Evolutionary conservation across 2,329 filamentous ascomycete species (phyloP), one percentile per base, ranked within the genome.

Genomic region (Colletotrichum lentis): DNA sequence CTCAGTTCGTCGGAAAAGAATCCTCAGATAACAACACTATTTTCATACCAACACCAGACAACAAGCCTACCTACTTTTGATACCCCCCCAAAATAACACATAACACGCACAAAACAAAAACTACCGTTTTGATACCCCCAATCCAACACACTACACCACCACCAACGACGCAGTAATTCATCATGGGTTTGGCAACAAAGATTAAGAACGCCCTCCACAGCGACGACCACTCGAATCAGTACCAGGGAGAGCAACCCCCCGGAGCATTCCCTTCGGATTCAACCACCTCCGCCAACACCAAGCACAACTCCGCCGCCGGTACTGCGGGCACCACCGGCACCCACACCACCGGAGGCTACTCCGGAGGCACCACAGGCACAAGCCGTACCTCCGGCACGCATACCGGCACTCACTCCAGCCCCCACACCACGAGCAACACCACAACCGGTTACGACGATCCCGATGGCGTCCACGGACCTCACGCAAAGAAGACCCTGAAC

Each of bases 401-500:
- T n/a, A 35, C 67, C 27, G 64, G 57, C 16, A 10, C 27, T 6
- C 49, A 53, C 18, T 67, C 57, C 6, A 24, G 54, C 6, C 35
- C 50, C 4, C 61, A 57, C 39, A 49, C 44, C 54, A 27, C 31
- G 55, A 46, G 46, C 35, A 54, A 50, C 57, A 43, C 63, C 43
- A 37, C 53, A 18, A 69, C 63, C 12, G 65, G 65, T 5, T 65
- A 68, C 22, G 50, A 68, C 20, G 65, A 67, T 47, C 62, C 67
- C 22, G 61, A 55, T 47, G 72, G 72, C 18, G 78, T 71, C 4
- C 72, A 71, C 54, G 77, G 79, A 24, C 79, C 78, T 43, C 78
- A 80, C 67, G 71, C 71, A 12, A 77, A 77, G 22, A 79, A 79
- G 35, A 43, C 77, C 8, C 74, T 74, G 41, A 85, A 86, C 76